phyloP scores from a whole-genome alignment of 768 basidiomycete species.

The Pisolithus microcarpus region DNA sequence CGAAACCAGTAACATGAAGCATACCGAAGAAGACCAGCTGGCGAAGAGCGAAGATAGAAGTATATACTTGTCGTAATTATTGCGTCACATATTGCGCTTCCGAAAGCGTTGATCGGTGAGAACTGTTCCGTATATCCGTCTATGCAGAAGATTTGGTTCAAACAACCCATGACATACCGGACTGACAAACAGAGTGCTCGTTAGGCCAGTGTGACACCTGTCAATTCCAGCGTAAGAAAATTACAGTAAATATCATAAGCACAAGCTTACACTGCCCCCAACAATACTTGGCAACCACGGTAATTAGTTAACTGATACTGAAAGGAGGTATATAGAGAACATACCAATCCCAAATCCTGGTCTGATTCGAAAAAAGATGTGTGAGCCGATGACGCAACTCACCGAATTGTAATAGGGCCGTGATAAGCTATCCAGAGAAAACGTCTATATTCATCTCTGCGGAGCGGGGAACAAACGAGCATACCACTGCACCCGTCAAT shows the following conservation, averaged over 20 bases:
- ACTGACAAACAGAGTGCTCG: background rate
- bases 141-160: background rate
- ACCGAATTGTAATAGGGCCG: slow-evolving; percentile 10
- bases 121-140: slow-evolving; percentile 3
- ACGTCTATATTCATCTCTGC: background rate
- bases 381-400: background rate
- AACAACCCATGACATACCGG: background rate
- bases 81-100: slow-evolving; percentile 15
- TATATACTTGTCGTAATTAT: slow-evolving; percentile 13
- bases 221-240: background rate
- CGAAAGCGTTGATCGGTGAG: slow-evolving; percentile 4
- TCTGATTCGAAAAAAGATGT: background rate
- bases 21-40: slow-evolving; percentile 10
- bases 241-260: background rate
- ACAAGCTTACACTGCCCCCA: background rate
- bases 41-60: slow-evolving; percentile 12
- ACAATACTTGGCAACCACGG: background rate
- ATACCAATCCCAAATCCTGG: background rate
- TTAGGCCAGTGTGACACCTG: background rate
- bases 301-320: background rate
- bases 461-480: background rate
- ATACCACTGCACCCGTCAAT: slow-evolving; percentile 12
- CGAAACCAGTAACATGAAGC: background rate
- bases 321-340: background rate
- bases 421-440: slow-evolving; percentile 1